Evolutionary conservation across 805 yeast genomes (phyloP), one percentile per base, ranked within the genome.

Genomic region (Peterozyma xylosa): DNA sequence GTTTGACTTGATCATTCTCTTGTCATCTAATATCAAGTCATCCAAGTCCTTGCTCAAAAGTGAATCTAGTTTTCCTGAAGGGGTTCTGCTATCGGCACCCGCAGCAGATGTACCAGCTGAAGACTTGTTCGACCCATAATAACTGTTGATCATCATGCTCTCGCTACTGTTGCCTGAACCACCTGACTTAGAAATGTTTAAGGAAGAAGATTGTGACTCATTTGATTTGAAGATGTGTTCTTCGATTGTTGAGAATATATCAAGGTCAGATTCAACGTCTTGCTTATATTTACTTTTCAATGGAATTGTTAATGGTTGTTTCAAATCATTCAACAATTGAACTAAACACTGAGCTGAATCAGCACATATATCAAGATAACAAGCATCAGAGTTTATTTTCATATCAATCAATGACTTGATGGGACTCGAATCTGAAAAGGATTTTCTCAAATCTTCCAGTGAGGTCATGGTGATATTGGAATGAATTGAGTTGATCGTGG

Each of bases 291-390:
- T 85, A 33, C 76, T 75, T 2, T 76, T 77, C 47, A 79, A 80
- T 1, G 70, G 67, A 48, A 83, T 79, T 6, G 70, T 60, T 1
- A 86, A 60, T 0, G 90, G 89, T 11, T 76, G 77, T 52, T 84
- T 86, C 52, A 90, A 65, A 53, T 88, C 96, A 47, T 76, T 80
- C 9, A 82, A 50, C 9, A 86, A 53, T 48, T 84, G 95, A 2
- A 78, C 48, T 36, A 90, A 59, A 11, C 91, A 76, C 53, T 86
- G 83, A 0, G 80, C 71, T 0, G 96, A 87, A 57, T 90, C 98
- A 1, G 96, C 91, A 64, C 96, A 89, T 2, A 82, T 46, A 21
- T 78, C 80, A 1, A 82, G 38, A 16, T 63, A 67, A 13, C 73
- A 57, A 14, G 64, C 63, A 45, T 78, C 85, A 6, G 76, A 49